Base-by-base conservation (phyloP, 1,139 yeast species). In the Nakaseomyces sp. region DNA sequence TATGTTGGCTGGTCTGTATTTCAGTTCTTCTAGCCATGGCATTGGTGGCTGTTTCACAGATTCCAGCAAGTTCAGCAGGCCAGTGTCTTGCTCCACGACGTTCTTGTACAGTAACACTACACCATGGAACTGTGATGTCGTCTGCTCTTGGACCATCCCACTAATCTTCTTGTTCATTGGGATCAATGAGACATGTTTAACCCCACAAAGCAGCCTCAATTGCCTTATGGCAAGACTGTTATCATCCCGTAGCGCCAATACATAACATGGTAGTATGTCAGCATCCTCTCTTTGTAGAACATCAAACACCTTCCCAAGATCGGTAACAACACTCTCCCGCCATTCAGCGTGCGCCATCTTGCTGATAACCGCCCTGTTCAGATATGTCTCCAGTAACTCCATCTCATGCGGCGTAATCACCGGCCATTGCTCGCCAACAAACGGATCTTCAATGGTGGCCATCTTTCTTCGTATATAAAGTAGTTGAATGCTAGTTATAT, bases 1-100 rank as follows among this genome's bases (percentile, higher is more conserved):
- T n/a, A 32, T 19, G 24, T 17, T 32, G 5, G 36, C 24, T n/a
- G 6, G 22, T 18, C 13, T 32, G 36, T 32, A 32, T 24, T 32
- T 7, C 13, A 32, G 6, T 7, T 17, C 28, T 9, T 35, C 38
- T 6, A 35, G 28, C 28, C 26, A 35, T 5, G 38, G 38, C 18
- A 19, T 15, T n/a, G 38, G 38, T 12, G 26, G 38, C 28, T 35
- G 38, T n/a, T 22, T 10, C 10, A 35, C 28, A 9, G 38, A 35
- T 17, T 35, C 38, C 38, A 35, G 38, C 38, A 35, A 5, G 28
- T n/a, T 15, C 5, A 7, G 28, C 4, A 35, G 38, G 3, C 38
- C 28, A 6, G 7, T 8, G 13, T 35, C 38, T 10, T 20, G 28
- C 18, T n/a, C 26, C 8, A 22, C 38, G 4, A 22, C 28, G 12